Evolutionary conservation across 768 basidiomycete species (phyloP).

Genomic region (Rhizopogon rudus): DNA sequence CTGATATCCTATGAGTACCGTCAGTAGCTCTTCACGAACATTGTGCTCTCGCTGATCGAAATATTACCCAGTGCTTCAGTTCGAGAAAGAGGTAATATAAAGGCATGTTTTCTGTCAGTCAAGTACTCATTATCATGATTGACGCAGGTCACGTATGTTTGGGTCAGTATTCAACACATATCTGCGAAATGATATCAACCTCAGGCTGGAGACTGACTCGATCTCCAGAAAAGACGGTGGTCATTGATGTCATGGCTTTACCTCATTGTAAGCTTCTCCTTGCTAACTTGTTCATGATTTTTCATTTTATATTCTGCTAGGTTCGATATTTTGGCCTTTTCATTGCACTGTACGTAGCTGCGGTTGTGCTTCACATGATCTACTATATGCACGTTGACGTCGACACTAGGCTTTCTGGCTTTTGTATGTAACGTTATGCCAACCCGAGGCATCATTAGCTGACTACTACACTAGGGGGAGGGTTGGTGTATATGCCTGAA

Average conservation of each 20-base stretch:
- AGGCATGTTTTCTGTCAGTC: background rate
- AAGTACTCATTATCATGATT: background rate
- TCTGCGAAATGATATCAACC: background rate
- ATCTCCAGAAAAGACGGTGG: background rate
- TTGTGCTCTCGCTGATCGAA: background rate
- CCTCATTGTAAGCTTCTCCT: background rate
- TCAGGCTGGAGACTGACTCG: background rate
- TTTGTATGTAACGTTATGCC: background rate
- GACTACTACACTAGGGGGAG: background rate
- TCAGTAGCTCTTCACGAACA: background rate
- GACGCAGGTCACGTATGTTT: background rate
- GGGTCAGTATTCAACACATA: background rate
- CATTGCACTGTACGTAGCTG: too few relatives aligned
- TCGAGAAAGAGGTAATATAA: background rate
- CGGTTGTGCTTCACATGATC: too few relatives aligned
- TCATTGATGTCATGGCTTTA: background rate
- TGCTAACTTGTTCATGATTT: background rate
- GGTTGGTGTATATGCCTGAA: background rate
- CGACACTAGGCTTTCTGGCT: background rate
- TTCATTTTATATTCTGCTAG: background rate
- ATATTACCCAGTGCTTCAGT: background rate
- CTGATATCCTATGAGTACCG: background rate
- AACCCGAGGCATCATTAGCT: background rate
- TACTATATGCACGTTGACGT: too few relatives aligned
- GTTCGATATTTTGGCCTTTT: background rate